Base-by-base conservation (phyloP, 2,329 filamentous ascomycete species). In the Blumeria hordei region DNA sequence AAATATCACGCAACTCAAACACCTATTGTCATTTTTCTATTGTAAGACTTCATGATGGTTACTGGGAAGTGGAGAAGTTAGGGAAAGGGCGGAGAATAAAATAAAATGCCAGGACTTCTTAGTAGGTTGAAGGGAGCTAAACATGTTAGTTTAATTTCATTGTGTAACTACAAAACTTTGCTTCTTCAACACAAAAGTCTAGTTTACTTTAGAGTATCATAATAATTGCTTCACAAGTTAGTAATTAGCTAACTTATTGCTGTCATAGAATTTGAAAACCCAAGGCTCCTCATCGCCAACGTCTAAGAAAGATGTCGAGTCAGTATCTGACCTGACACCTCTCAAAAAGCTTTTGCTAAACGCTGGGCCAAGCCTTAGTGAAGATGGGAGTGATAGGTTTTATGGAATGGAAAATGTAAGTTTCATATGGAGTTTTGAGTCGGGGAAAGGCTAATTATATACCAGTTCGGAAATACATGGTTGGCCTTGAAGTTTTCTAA, bases 361-460 rank as follows among this genome's bases (percentile, higher is more conserved):
- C 68, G 80, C 85, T 57, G 88, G 88, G 3, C 80, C 88, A 2
- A 71, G 16, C 1, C 32, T 93, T 61, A 80, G 87, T 64, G 73
- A 76, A 61, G 88, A 96, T 69, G 92, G 92, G 55, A 94, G 85
- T 66, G 92, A 96, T 71, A 94, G 94, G 71, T 98, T 94, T 72
- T 96, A 93, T 70, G 92, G 92, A 14, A 83, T 96, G 67, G 92
- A 98, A 70, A 98, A 98, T 71, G 90, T 96, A 74, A 70, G 85
- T 73, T 6, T 21, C 53, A 37, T 28, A 50, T n/a, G 16, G 37
- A 4, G 50, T 55, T 59, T 61, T 65, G 57, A 65, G 58, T 57
- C 63, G 37, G 49, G 59, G 58, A 49, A 33, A 34, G 5, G 16
- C 47, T 51, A 33, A 51, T n/a, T n/a, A 33, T 16, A 51, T 28